Percentiles rank a stretch among this genome's conserved stretches.
Evolutionary conservation across 2,329 filamentous ascomycete genomes (phyloP).

Genomic region (Aspergillus felis): DNA sequence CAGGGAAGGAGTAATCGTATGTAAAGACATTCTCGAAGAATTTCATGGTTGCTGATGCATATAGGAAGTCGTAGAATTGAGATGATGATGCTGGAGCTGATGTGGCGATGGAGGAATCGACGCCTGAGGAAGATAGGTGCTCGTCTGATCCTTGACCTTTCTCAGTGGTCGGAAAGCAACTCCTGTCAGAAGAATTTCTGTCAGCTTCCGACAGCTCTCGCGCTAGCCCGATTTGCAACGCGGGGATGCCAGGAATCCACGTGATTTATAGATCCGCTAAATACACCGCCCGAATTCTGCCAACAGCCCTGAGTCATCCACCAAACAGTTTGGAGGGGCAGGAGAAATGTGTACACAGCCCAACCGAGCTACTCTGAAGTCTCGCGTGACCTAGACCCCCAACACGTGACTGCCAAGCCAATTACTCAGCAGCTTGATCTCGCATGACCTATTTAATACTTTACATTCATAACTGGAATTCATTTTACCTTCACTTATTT

Average conservation of each 20-base stretch:
- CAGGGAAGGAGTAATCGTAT: constrained; percentile 63
- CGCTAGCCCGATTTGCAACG: constrained; percentile 18
- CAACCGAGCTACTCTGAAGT: too few species aligned
- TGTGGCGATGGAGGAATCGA: constrained; percentile 5
- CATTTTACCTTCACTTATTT: too few species aligned
- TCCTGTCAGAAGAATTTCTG: constrained; percentile 18
- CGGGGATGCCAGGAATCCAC: constrained; percentile 15
- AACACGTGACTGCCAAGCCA: too few species aligned
- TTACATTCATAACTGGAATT: too few species aligned
- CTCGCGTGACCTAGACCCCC: too few species aligned
- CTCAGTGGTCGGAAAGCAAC: constrained; percentile 10
- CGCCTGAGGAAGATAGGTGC: constrained; percentile 5
- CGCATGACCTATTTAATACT: too few species aligned
- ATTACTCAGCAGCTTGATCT: too few species aligned
- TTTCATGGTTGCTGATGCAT: constrained; percentile 43
- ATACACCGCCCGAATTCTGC: background rate
- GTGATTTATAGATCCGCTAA: constrained; percentile 2
- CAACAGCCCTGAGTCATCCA: background rate
- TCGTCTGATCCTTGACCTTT: constrained; percentile 16
- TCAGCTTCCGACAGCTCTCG: constrained; percentile 12
- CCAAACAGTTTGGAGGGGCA: background rate
- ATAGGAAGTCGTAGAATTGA: constrained; percentile 2
- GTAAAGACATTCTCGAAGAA: constrained; percentile 54
- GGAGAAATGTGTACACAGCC: background rate
- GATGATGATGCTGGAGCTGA: background rate